phyloP scores from a whole-genome alignment of 1,139 yeast genomes.

The Magnusiomyces clavatus region DNA sequence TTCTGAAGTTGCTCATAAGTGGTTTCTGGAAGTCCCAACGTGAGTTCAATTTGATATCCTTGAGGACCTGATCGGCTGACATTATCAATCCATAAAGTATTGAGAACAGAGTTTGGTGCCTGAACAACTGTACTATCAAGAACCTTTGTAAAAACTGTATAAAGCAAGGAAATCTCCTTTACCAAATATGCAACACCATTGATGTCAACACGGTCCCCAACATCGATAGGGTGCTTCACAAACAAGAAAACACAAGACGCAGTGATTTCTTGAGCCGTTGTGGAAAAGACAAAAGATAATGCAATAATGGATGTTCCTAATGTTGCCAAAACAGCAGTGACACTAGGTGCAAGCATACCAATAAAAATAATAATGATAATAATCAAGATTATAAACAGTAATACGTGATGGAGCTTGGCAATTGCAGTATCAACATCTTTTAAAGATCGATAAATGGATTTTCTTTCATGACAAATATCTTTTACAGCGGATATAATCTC shows the following conservation, averaged over 20 bases:
- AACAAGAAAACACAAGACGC: slow-evolving; percentile 37
- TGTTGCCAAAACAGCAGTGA: slow-evolving; percentile 36
- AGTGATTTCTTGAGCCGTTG: slow-evolving; percentile 35
- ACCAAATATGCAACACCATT: slow-evolving; percentile 23
- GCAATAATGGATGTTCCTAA: slow-evolving; percentile 36
- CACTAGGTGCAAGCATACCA: slow-evolving; percentile 38
- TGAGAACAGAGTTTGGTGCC: slow-evolving; percentile 34
- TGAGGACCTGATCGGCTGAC: slow-evolving; percentile 33
- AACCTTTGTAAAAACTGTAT: slow-evolving; percentile 31
- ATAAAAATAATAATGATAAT: slow-evolving; percentile 34
- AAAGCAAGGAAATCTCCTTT: slow-evolving; percentile 32
- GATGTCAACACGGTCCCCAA: slow-evolving; percentile 36
- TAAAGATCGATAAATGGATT: slow-evolving; percentile 33
- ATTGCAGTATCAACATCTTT: slow-evolving; percentile 38
- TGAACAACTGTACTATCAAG: slow-evolving; percentile 30
- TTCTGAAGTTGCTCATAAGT: slow-evolving; percentile 30
- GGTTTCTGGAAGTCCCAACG: slow-evolving; percentile 35
- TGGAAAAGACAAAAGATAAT: slow-evolving; percentile 34
- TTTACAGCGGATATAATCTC: slow-evolving; percentile 32
- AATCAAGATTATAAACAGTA: slow-evolving; percentile 31
- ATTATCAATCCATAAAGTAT: slow-evolving; percentile 36
- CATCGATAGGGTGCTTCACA: slow-evolving; percentile 38
- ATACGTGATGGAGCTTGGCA: slow-evolving; percentile 32
- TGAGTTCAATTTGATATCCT: slow-evolving; percentile 24
- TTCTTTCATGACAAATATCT: slow-evolving; percentile 32